Base-by-base conservation (phyloP, 208 protist genomes). In the Crithidia expoeki region DNA sequence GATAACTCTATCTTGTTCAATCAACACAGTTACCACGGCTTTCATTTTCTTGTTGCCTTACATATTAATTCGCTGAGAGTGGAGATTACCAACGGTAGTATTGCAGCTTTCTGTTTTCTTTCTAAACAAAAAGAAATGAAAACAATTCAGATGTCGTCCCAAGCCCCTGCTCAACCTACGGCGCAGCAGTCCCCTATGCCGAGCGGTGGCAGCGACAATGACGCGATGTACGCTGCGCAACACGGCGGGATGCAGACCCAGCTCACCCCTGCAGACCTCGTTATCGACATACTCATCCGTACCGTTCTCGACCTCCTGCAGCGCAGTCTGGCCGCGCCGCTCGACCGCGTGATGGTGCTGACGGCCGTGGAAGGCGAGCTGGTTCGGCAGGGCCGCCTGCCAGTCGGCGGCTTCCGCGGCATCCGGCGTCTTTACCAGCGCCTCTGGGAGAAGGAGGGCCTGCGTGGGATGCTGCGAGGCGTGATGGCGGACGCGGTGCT, bases 331-430 rank as follows among this genome's bases (percentile, higher is more conserved):
- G 74, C 79, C 56, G 72, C 81, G 12, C 91, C 91, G 14, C 68
- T 81, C 17, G 81, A 92, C 42, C 91, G 91, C 9, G 61, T 90
- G 34, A 86, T 84, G 62, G 61, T 90, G 23, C 62, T 96, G 25
- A 80, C 85, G 9, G 76, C 86, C 4, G 88, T 94, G 55, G 88
- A 96, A 62, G 86, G 86, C 0, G 88, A 96, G 79, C 63, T 96
- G 46, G 73, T 88, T 28, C 83, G 81, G 14, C 81, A 90, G 61
- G 79, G 85, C 4, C 90, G 90, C n/a, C 74, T 95, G 30, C 84
- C 86, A 7, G 30, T 55, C 25, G 59, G 55, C 16, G 90, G 90
- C 44, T 92, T 92, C 68, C 80, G 81, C 14, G 90, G 90, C 23
- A 75, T 93, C 44, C 42, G 60, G 1, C 62, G 47, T 7, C 81